Conservation (phyloP, 805 yeast genomes). For the Komagataella pastoris region DNA sequence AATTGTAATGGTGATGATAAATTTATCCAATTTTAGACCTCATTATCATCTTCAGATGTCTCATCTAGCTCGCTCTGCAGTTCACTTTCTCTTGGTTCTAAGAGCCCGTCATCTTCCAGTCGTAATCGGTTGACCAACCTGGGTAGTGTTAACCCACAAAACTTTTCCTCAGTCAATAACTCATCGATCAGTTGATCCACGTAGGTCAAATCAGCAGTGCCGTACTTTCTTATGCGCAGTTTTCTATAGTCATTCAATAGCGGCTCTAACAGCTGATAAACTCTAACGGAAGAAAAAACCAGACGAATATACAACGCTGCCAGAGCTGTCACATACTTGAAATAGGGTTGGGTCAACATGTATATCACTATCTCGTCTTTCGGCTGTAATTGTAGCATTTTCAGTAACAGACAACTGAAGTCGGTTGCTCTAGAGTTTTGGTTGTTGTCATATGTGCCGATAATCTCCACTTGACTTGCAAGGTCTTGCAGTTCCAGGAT, state of each 20-base stretch:
- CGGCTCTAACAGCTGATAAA: conserved; percentile 39
- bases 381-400: conserved; percentile 71
- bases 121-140: conserved; percentile 29
- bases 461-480: conserved; percentile 25
- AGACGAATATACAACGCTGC: conserved; percentile 52
- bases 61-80: conserved; percentile 18
- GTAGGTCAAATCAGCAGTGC: conserved; percentile 15
- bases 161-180: conserved; percentile 40
- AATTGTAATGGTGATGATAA: background rate
- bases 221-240: conserved; percentile 30
- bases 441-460: conserved; percentile 29
- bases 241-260: conserved; percentile 56
- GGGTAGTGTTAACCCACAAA: conserved; percentile 67
- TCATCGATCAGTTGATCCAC: conserved; percentile 70
- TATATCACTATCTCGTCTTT: conserved; percentile 37
- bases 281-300: conserved; percentile 27
- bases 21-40: background rate
- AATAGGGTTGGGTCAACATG: conserved; percentile 46
- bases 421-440: conserved; percentile 48
- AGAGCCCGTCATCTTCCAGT: conserved; percentile 26
- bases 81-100: conserved; percentile 25
- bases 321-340: conserved; percentile 66
- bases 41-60: conserved; percentile 9
- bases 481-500: conserved; percentile 30
- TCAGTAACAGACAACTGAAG: conserved; percentile 64